Base-by-base conservation (phyloP, 2,329 filamentous ascomycete species). In the Cadophora malorum region DNA sequence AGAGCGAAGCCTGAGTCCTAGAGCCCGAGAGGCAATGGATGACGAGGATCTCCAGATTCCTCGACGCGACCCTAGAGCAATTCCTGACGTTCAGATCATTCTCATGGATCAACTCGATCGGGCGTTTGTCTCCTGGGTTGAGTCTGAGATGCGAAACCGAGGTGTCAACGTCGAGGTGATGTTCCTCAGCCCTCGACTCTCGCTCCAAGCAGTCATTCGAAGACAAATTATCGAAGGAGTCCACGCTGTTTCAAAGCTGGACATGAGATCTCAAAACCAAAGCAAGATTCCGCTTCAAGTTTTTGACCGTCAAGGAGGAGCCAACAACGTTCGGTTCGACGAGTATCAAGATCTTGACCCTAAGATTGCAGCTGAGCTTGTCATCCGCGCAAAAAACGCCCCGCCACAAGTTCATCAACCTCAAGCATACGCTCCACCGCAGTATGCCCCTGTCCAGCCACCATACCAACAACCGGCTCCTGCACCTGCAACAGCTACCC, bases 11-110 rank as follows among this genome's bases (percentile, higher is more conserved):
- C 89, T 89, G 3, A 93, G 90, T 69, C 92, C 92, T 38, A 80
- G 84, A 58, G 90, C 69, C 92, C 92, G 45, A 80, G 84, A 61
- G 79, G 85, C 25, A 80, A 83, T 47, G 81, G 81, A 83, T 41
- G 88, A 91, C 70, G 82, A 86, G 49, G 86, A 87, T 45, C 82
- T 94, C 14, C 90, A 91, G 35, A 86, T 97, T 8, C 92, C 93
- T 53, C 87, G 89, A 66, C 86, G 94, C 67, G 87, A 89, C 67
- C 89, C 92, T 4, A 83, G 86, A 67, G 88, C 96, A 71, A 89
- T 97, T 25, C 94, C 95, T 2, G 94, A 98, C 74, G 91, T 97
- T 19, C 94, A 97, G 78, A 88, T 98, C 35, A 87, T 97, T 33
- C 86, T 96, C 5, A 83, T 95, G 55, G 90, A 95, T 71, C 89